Conservation (phyloP, 2,329 filamentous ascomycete genomes). For the Penicillium sp. region DNA sequence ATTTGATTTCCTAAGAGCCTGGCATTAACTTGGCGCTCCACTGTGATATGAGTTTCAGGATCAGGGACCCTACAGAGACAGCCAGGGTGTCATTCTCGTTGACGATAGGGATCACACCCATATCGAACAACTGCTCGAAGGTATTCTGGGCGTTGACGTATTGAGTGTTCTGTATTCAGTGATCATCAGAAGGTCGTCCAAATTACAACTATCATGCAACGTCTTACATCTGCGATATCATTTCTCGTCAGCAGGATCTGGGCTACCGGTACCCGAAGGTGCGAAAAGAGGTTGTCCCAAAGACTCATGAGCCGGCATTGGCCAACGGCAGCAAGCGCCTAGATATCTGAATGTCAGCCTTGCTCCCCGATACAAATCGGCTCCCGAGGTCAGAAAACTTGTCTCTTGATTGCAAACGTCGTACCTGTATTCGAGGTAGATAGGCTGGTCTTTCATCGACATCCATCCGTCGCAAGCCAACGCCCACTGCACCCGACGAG, state of each 20-base stretch:
- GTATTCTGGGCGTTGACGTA: slow-evolving; percentile 98
- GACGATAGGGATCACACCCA: slow-evolving; percentile 96
- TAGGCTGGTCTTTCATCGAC: slow-evolving; percentile 84
- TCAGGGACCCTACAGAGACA: slow-evolving; percentile 60
- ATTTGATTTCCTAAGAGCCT: slow-evolving; percentile 76
- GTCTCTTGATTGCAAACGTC: slow-evolving; percentile 11
- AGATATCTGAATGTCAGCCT: slow-evolving; percentile 9
- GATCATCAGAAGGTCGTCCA: no score
- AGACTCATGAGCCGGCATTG: slow-evolving; percentile 93
- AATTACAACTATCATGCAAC: no score
- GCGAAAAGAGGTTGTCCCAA: slow-evolving; percentile 88
- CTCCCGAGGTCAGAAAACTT: neutral
- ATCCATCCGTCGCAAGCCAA: slow-evolving; percentile 87
- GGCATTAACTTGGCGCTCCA: slow-evolving; percentile 2
- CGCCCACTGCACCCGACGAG: slow-evolving; percentile 93
- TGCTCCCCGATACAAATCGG: no score
- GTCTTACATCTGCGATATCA: slow-evolving; percentile 90
- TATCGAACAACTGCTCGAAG: slow-evolving; percentile 80
- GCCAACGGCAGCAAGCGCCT: slow-evolving; percentile 90
- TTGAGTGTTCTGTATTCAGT: slow-evolving; percentile 68
- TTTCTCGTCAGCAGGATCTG: slow-evolving; percentile 93
- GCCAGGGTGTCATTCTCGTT: slow-evolving; percentile 98
- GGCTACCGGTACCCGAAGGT: slow-evolving; percentile 84
- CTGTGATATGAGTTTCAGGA: neutral
- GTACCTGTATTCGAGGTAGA: slow-evolving; percentile 77